These are phyloP conservation scores for Cubamyces sp. DNA, from an alignment of 768 basidiomycete genomes.

Conservation along the genomic window DNA sequence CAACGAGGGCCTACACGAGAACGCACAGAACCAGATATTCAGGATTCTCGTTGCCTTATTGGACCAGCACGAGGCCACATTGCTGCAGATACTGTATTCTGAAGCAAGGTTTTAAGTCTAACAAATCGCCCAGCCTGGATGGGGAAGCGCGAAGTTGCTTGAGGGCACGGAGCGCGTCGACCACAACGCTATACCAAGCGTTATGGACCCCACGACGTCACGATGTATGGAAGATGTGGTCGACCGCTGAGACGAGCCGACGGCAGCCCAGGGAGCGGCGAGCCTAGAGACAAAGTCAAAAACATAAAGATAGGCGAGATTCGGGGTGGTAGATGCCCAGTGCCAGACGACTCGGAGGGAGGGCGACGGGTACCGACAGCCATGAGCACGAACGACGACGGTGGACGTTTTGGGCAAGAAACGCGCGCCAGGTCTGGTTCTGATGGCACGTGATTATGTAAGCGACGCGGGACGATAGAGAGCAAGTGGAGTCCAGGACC, in stretches of 20 bases:
- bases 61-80: slow-evolving; percentile 6
- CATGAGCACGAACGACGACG: background rate
- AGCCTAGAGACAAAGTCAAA: slow-evolving; percentile 1
- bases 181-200: background rate
- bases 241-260: background rate
- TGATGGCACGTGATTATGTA: slow-evolving; percentile 13
- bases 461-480: background rate
- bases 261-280: slow-evolving; percentile 4
- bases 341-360: background rate
- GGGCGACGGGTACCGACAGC: too few species aligned
- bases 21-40: background rate
- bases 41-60: slow-evolving; percentile 1
- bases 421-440: slow-evolving; percentile 1
- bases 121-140: background rate
- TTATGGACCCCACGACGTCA: background rate
- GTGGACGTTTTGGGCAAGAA: slow-evolving; percentile 8
- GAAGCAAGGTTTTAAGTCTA: slow-evolving; percentile 10
- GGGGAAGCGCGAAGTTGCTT: background rate
- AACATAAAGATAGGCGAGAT: slow-evolving; percentile 14
- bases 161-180: background rate
- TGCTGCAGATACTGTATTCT: background rate
- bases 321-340: background rate
- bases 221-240: background rate
- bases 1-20: slow-evolving; percentile 14
- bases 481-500: slow-evolving; percentile 11